Percentiles rank a stretch among this genome's conserved stretches.
Evolutionary conservation across 495 filamentous ascomycete genomes (phyloP).

Genomic region (Penicillium arizonense): DNA sequence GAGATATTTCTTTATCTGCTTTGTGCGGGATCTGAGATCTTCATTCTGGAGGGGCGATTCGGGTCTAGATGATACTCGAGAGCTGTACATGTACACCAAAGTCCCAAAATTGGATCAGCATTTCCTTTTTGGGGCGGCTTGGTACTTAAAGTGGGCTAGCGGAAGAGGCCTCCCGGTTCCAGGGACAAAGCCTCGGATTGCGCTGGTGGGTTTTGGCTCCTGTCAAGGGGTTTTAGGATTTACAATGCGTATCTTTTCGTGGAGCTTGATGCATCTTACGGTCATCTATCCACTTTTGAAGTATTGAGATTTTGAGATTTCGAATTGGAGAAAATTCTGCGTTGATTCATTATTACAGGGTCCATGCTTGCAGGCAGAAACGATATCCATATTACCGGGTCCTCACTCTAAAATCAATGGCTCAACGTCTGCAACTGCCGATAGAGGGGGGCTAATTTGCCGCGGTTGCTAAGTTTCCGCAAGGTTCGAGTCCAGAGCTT

Average conservation of each 20-base stretch:
- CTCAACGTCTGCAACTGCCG: constrained; percentile 5
- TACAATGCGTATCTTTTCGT: constrained; percentile 1
- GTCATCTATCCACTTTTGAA: constrained; percentile 5
- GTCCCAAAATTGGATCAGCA: constrained; percentile 7
- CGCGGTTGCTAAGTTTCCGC: not conserved
- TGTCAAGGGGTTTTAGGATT: constrained; percentile 7
- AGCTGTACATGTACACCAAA: not conserved
- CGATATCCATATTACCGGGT: not conserved
- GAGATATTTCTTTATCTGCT: constrained; percentile 12
- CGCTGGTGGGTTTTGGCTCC: not conserved
- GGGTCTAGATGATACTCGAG: not conserved
- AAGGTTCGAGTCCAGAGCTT: constrained; percentile 4
- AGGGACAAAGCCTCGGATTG: constrained; percentile 8
- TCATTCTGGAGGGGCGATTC: not conserved
- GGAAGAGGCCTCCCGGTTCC: constrained; percentile 10
- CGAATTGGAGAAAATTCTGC: too few relatives aligned
- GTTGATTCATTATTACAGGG: too few relatives aligned
- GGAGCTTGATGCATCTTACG: constrained; percentile 1
- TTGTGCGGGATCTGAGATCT: not conserved
- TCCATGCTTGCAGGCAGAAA: too few relatives aligned
- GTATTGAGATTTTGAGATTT: not conserved
- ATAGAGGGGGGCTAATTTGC: constrained; percentile 7
- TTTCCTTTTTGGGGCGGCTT: not conserved
- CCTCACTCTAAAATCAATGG: constrained; percentile 9
- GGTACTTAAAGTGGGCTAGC: not conserved